Percentiles rank a stretch among this genome's conserved stretches.
Conservation (phyloP, 306 rosid species). For the Prunus davidiana region DNA sequence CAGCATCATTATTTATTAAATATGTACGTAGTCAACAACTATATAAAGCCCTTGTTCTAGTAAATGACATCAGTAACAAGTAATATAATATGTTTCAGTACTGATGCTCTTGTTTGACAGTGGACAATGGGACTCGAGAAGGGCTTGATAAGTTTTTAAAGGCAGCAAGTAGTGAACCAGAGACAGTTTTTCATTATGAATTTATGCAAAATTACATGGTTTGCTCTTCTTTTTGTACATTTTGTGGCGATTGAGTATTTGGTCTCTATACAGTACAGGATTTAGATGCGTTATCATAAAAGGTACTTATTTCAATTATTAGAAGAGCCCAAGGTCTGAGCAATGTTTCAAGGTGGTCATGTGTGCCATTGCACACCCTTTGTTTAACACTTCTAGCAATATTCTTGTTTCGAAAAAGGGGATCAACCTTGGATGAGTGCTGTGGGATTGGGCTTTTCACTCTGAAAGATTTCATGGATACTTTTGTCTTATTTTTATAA, state of each 20-base stretch:
- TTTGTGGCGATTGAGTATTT: background rate
- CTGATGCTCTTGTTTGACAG: constrained; percentile 42
- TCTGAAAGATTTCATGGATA: background rate
- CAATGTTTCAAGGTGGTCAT: background rate
- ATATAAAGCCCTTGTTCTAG: constrained; percentile 1
- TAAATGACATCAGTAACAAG: background rate
- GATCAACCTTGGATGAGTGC: background rate
- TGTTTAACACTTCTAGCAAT: background rate
- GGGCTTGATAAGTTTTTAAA: constrained; percentile 91
- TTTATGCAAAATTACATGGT: constrained; percentile 99
- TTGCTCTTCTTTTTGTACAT: constrained; percentile 16
- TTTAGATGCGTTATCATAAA: background rate
- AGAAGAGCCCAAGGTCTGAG: background rate
- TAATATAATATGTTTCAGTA: background rate
- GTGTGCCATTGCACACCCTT: background rate
- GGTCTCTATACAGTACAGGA: constrained; percentile 7
- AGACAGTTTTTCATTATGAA: constrained; percentile 94
- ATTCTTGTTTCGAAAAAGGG: background rate
- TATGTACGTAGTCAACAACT: background rate
- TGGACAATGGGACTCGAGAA: constrained; percentile 89
- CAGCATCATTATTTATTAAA: background rate
- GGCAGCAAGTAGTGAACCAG: constrained; percentile 88
- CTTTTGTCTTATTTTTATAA: background rate
- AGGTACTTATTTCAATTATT: background rate
- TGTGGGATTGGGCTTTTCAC: background rate